These are phyloP conservation scores for Ogataea philodendri DNA, from an alignment of 805 yeast genomes.

Conservation along the genomic window DNA sequence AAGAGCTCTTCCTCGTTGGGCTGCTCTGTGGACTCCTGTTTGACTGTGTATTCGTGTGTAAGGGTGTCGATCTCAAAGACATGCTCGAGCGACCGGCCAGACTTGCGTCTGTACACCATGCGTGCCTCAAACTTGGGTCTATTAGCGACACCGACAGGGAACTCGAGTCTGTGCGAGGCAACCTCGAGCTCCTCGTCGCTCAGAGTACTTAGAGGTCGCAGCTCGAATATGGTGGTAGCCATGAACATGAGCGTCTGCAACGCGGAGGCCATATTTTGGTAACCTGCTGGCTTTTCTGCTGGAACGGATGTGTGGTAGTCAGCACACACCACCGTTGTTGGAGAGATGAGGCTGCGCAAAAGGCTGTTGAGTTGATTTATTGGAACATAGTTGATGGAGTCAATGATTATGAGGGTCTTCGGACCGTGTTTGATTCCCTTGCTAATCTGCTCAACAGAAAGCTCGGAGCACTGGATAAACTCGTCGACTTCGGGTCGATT, in stretches of 20 bases:
- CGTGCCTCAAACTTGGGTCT: constrained; percentile 43
- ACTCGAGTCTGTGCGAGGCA: constrained; percentile 37
- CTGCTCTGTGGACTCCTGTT: constrained; percentile 28
- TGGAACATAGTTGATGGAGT: constrained; percentile 62
- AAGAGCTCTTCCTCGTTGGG: constrained; percentile 51
- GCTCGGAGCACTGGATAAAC: constrained; percentile 45
- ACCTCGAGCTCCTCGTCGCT: constrained; percentile 46
- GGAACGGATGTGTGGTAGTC: constrained; percentile 46
- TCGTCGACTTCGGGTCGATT: constrained; percentile 46
- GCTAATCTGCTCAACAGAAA: constrained; percentile 13
- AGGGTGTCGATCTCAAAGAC: constrained; percentile 50
- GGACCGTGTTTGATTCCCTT: constrained; percentile 10
- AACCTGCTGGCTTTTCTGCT: neutral
- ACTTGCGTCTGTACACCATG: constrained; percentile 71
- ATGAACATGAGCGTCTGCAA: constrained; percentile 50
- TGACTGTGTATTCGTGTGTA: constrained; percentile 41
- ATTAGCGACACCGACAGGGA: constrained; percentile 54
- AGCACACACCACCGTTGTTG: constrained; percentile 45
- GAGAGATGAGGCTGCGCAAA: constrained; percentile 36
- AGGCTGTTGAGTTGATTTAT: constrained; percentile 42
- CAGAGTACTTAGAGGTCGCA: constrained; percentile 42
- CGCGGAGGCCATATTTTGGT: constrained; percentile 21
- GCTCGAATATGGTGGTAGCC: constrained; percentile 70
- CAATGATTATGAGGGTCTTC: constrained; percentile 52
- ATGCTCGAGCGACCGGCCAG: constrained; percentile 73